Base-by-base conservation (phyloP, 768 basidiomycete species). In the Rhodosporidiobolus odoratus region DNA sequence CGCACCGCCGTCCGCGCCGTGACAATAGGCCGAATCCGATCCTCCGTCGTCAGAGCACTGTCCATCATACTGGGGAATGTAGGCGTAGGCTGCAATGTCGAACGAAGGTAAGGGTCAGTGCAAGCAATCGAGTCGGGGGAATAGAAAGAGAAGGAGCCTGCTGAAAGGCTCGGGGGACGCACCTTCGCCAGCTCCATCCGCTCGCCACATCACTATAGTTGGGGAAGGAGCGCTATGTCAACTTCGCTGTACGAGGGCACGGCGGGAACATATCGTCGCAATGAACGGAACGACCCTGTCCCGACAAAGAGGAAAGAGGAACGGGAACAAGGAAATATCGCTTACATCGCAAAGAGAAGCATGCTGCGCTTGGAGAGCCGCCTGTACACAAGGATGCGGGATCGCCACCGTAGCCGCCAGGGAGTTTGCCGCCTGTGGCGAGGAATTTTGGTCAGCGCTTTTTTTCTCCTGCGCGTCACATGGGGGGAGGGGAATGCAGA, bases 391-490 rank as follows among this genome's bases (percentile, higher is more conserved):
- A 12, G 25, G 37, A 30, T 4, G 3, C 19, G 1, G 43, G 9
- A 27, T 65, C 64, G n/a, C 82, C 82, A n/a, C 81, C 82, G 62
- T 80, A 91, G 7, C 92, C 71, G 1, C 92, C 92, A 0, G 92
- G 90, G 9, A 94, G 78, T 79, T 96, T 94, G 12, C 92, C 92
- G 8, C 85, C 40, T 43, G 56, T 10, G 23, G 41, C 13, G n/a
- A 59, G 58, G 4, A 32, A 25, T 13, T 2, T 21, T 3, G 30
- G 7, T 8, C 8, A 37, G 54, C 52, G 32, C 2, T 6, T 12
- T 23, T 23, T 21, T 7, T 27, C 56, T 23, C 21, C 10, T 50
- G 13, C 19, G 48, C 23, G 21, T 17, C 9, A 50, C 8, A 23
- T 23, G 23, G 48, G 52, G 30, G 30, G 10, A 32, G 52, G 17